A percentile compares a stretch with the other conserved stretches of the same genome.
These are phyloP conservation scores for Sphaerulina vaccinii DNA, from an alignment of 2,329 filamentous ascomycete species.

Conservation along the genomic window DNA sequence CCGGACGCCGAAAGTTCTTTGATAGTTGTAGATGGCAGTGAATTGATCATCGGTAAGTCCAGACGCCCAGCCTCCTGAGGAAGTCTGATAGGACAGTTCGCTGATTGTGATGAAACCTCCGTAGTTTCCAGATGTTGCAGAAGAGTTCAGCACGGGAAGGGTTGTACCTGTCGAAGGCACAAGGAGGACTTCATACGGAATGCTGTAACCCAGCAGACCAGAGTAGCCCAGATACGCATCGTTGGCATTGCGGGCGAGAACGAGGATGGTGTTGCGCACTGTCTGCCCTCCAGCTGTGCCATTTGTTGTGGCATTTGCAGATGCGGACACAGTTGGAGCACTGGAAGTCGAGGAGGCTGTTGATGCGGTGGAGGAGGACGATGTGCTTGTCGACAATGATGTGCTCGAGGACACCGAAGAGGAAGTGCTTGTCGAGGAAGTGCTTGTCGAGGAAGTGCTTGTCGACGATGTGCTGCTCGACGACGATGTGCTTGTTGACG, in stretches of 20 bases:
- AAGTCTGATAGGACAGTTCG: slow-evolving; percentile 13
- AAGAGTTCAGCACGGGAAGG: slow-evolving; percentile 6
- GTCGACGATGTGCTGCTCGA: too few species aligned
- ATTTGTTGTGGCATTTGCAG: neutral
- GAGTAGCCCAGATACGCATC: slow-evolving; percentile 9
- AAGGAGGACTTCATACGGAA: slow-evolving; percentile 12
- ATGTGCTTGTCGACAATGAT: too few species aligned
- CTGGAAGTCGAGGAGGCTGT: too few species aligned
- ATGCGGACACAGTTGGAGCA: neutral
- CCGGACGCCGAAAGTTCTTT: slow-evolving; percentile 14
- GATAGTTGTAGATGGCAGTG: slow-evolving; percentile 11
- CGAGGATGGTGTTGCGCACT: slow-evolving; percentile 7
- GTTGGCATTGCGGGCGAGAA: slow-evolving; percentile 9
- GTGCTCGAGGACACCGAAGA: neutral
- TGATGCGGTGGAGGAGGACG: neutral
- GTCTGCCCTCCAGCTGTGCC: neutral
- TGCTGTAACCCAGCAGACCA: slow-evolving; percentile 11
- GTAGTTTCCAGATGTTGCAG: slow-evolving; percentile 7
- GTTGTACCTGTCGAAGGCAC: slow-evolving; percentile 6
- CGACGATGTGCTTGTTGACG: too few species aligned
- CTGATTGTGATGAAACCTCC: slow-evolving; percentile 15
- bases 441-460: neutral
- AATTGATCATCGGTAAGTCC: slow-evolving; percentile 11
- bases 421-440: neutral
- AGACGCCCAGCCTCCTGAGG: slow-evolving; percentile 6